phyloP scores from a whole-genome alignment of 2,329 filamentous ascomycete genomes.

The Lizonia empirigonia region DNA sequence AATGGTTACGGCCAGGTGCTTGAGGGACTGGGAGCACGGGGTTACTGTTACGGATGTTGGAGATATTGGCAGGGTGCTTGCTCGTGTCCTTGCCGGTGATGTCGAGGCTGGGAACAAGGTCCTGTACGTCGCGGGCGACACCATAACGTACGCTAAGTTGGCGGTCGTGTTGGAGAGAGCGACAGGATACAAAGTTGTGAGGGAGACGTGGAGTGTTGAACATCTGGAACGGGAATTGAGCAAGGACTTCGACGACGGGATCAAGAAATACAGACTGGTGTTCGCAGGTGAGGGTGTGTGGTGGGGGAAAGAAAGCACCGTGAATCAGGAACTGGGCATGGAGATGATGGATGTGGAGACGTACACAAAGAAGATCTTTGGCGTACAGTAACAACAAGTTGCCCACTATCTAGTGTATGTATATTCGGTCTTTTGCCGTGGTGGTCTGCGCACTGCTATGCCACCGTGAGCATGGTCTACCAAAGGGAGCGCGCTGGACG shows the following conservation, averaged over 20 bases:
- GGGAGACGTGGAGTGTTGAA: slow-evolving; percentile 58
- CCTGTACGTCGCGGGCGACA: slow-evolving; percentile 67
- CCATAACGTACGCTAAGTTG: slow-evolving; percentile 61
- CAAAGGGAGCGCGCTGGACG: neutral
- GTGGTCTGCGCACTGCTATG: slow-evolving; percentile 17
- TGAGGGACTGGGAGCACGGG: slow-evolving; percentile 66
- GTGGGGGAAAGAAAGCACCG: slow-evolving; percentile 61
- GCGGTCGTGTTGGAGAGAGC: slow-evolving; percentile 59
- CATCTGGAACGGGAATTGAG: slow-evolving; percentile 55
- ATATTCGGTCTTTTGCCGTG: neutral
- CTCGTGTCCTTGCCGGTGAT: slow-evolving; percentile 56
- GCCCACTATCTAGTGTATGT: slow-evolving; percentile 1
- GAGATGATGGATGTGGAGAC: slow-evolving; percentile 51
- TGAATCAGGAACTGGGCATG: slow-evolving; percentile 60
- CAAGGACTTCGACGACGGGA: slow-evolving; percentile 54
- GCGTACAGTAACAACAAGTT: slow-evolving; percentile 7
- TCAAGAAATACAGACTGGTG: slow-evolving; percentile 66
- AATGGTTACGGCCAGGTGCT: slow-evolving; percentile 54
- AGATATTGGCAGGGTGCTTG: slow-evolving; percentile 68
- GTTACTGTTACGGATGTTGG: slow-evolving; percentile 67
- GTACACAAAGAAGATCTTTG: slow-evolving; percentile 39
- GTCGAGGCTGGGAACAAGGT: slow-evolving; percentile 48
- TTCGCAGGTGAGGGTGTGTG: slow-evolving; percentile 66
- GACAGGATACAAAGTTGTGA: slow-evolving; percentile 51
- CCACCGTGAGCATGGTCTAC: slow-evolving; percentile 14